Percentiles rank a stretch among this genome's conserved stretches.
These are phyloP conservation scores for Backusella morwellensis DNA, from an alignment of 192 early-diverging fungal species.

Conservation along the genomic window DNA sequence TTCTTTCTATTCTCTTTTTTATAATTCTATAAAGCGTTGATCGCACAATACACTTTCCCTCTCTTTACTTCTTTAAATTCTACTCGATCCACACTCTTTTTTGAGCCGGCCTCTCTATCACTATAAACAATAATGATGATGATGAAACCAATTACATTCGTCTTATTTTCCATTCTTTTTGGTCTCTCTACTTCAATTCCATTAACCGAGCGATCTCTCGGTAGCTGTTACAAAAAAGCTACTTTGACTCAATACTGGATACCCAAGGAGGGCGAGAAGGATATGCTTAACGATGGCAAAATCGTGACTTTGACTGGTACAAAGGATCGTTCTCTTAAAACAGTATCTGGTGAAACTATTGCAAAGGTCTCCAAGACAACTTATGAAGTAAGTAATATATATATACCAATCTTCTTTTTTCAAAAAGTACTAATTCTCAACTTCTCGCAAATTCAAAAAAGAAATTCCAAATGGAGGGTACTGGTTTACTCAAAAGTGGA, in stretches of 20 bases:
- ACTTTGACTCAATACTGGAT: constrained; percentile 38
- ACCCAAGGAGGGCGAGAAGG: constrained; percentile 33
- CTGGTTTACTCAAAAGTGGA: constrained; percentile 33
- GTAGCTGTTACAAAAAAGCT: constrained; percentile 5
- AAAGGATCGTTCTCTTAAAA: constrained; percentile 16
- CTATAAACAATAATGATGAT: not conserved
- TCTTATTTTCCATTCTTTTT: not conserved
- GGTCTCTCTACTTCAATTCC: not conserved
- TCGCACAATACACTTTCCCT: not conserved
- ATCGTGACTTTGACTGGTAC: constrained; percentile 21
- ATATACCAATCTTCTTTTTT: not conserved
- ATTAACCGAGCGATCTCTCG: not conserved
- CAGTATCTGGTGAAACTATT: constrained; percentile 19
- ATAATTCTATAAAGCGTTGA: not conserved
- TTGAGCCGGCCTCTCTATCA: not conserved
- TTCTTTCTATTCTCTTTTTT: not conserved
- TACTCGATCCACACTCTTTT: not conserved
- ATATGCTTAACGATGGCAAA: constrained; percentile 38
- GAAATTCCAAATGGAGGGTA: constrained; percentile 44
- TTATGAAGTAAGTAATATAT: constrained; percentile 12
- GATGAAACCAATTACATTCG: not conserved
- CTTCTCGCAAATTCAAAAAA: not conserved
- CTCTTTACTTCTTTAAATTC: not conserved
- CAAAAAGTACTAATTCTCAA: not conserved
- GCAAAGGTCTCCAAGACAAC: constrained; percentile 33